Base-by-base conservation (phyloP, 2,329 filamentous ascomycete species). In the Chrysoporthe deuterocubensis region DNA sequence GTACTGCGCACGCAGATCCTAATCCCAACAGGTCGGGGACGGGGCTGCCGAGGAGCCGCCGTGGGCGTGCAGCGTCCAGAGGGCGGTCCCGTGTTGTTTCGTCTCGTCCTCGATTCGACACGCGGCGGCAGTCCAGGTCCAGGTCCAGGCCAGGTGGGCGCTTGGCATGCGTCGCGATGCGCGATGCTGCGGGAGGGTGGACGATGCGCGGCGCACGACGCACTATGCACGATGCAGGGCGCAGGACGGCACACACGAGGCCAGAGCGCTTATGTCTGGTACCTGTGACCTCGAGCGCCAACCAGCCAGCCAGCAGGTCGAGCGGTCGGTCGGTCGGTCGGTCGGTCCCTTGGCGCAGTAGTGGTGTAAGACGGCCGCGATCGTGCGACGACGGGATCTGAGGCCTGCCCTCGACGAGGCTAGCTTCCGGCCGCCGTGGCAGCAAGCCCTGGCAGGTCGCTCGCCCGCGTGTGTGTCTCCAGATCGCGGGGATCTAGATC, bases 211-310 rank as follows among this genome's bases (percentile, higher is more conserved):
- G n/a, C n/a, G 44, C 14, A 46, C 43, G 16, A 13, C 11, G 43
- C 16, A 44, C 11, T n/a, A 26, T 50, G 46, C n/a, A 26, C 26
- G 26, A 26, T 26, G 26, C 26, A 26, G 26, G 26, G 26, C 26
- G 26, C 26, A 52, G 48, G 9, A 32, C 48, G 48, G 13, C 26
- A 54, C 50, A 54, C 11, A 26, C 26, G 21, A 32, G 50, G 21
- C 50, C 32, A 32, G 50, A 54, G 50, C 50, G 50, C 50, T 54
- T 54, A 54, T 54, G 50, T 54, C 26, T 52, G 48, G 48, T 26
- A 26, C 48, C 26, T 26, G 26, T 26, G 26, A 26, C 26, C 26
- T 26, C 2, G 26, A 2, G 2, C 0, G 26, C 26, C 26, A 26
- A 26, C 26, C 26, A 26, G 26, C 26, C 26, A 26, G 26, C 26